Evolutionary conservation across 306 rosid species (phyloP), one percentile per base, ranked within the genome.

Genomic region (Cucurbita argyrosperma): DNA sequence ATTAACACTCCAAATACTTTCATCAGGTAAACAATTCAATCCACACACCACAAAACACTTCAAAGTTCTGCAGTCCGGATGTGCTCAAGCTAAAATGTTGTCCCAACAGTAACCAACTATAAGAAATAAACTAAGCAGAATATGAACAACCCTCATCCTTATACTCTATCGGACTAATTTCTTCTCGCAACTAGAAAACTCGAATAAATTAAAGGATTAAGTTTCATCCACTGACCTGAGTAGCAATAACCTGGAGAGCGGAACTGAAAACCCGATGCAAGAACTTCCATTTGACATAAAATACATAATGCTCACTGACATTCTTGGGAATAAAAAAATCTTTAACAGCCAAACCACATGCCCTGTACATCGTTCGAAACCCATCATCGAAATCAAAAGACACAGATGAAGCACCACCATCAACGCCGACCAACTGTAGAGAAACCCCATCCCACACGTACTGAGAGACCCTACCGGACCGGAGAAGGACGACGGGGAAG

Each of bases 241-340:
- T 92, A 59, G 96, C 90, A 57, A 92, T 90, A 50, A 92, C 96
- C 79, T 92, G 98, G 18, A 90, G 90, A 0, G 98, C 91, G 4
- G 96, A 92, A 60, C 98, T 90, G 67, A 92, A 92, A 92, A 90
- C 87, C 23, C 98, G 90, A 79, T 92, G 98, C 80, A 90, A 69
- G 52, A 90, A 81, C 83, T 92, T 92, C 98, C 98, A 92, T 71
- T 82, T 90, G 10, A 92, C 96, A 78, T 82, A 92, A 53, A 79
- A 81, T 79, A 87, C 50, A 30, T 90, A 92, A 79, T 75, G 82
- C 71, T 52, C 85, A 30, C 77, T 82, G 6, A 88, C 96, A 12
- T 85, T 82, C 73, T 84, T 87, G 0, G 96, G 98, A 73, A 92
- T 83, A 16, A 92, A 84, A 63, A 92, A 88, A 66, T 81, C 85